Conservation (phyloP, 345 rosid genomes). For the Salix udensis region DNA sequence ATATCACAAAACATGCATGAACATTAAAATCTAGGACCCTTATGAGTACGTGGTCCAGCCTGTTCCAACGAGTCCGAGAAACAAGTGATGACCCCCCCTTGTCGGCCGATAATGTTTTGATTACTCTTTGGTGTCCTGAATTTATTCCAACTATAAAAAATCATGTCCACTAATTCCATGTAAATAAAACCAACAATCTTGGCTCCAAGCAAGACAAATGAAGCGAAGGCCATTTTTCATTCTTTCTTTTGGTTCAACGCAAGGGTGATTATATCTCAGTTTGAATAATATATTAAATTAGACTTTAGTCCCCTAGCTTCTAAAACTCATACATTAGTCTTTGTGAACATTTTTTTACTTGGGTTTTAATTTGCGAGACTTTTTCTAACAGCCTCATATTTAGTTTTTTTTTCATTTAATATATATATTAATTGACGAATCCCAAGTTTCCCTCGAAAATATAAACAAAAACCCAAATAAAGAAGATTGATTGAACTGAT, state of each 20-base stretch:
- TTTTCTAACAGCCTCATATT: too few species aligned
- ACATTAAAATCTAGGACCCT: neutral
- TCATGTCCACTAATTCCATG: neutral
- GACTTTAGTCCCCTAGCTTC: too few species aligned
- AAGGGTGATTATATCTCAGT: too few species aligned
- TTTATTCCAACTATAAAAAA: neutral
- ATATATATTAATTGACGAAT: too few species aligned
- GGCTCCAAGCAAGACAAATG: neutral
- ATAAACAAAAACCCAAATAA: neutral
- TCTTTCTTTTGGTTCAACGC: too few species aligned
- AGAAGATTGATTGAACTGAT: neutral
- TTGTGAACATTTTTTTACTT: too few species aligned
- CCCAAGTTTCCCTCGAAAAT: neutral
- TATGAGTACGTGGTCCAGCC: neutral
- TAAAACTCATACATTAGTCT: too few species aligned
- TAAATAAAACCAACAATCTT: neutral
- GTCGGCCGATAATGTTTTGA: conserved; percentile 10
- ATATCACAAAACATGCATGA: conserved; percentile 14
- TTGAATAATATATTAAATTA: too few species aligned
- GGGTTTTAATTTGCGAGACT: too few species aligned
- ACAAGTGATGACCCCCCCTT: conserved; percentile 3
- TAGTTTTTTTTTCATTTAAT: too few species aligned
- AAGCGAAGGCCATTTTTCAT: too few species aligned
- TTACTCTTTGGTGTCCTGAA: neutral
- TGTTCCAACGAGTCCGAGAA: neutral